These are phyloP conservation scores for Lasiosphaeria ovina DNA, from an alignment of 495 filamentous ascomycete species.

Conservation along the genomic window DNA sequence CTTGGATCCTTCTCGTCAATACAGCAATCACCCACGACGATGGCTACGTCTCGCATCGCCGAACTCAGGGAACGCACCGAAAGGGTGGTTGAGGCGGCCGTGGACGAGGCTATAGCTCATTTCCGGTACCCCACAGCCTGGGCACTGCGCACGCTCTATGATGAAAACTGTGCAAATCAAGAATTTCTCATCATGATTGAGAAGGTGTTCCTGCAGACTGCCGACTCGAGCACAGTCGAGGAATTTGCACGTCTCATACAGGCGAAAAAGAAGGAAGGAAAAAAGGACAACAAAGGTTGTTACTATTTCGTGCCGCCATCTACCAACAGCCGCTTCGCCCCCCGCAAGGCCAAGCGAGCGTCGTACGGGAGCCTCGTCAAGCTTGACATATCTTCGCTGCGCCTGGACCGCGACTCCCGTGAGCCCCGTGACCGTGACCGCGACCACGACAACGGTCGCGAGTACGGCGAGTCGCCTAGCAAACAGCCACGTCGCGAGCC, in stretches of 20 bases:
- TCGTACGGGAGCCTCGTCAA: slow-evolving; percentile 43
- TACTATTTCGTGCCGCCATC: slow-evolving; percentile 46
- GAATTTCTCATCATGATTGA: slow-evolving; percentile 47
- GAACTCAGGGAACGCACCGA: slow-evolving; percentile 34
- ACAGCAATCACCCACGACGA: slow-evolving; percentile 11
- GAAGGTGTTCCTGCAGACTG: slow-evolving; percentile 46
- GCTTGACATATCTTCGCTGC: slow-evolving; percentile 33
- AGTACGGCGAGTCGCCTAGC: slow-evolving; percentile 12
- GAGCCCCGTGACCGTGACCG: slow-evolving; percentile 20
- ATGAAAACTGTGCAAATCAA: slow-evolving; percentile 43
- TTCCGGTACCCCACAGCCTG: slow-evolving; percentile 54
- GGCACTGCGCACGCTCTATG: slow-evolving; percentile 52
- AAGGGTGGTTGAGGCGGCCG: slow-evolving; percentile 37
- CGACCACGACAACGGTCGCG: slow-evolving; percentile 5
- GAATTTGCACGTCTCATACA: slow-evolving; percentile 43
- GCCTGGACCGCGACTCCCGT: slow-evolving; percentile 11
- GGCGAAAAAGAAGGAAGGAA: slow-evolving; percentile 49
- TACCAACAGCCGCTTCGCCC: slow-evolving; percentile 29
- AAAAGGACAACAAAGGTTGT: slow-evolving; percentile 44
- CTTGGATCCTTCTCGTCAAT: slow-evolving; percentile 16
- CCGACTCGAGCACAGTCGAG: slow-evolving; percentile 40
- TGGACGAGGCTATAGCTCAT: slow-evolving; percentile 48
- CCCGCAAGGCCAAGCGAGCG: slow-evolving; percentile 39
- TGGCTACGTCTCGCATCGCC: slow-evolving; percentile 21
- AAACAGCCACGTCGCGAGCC: slow-evolving; percentile 13